Base-by-base conservation (phyloP, 2,329 filamentous ascomycete species). In the Aspergillus pseudoviridinutans region DNA sequence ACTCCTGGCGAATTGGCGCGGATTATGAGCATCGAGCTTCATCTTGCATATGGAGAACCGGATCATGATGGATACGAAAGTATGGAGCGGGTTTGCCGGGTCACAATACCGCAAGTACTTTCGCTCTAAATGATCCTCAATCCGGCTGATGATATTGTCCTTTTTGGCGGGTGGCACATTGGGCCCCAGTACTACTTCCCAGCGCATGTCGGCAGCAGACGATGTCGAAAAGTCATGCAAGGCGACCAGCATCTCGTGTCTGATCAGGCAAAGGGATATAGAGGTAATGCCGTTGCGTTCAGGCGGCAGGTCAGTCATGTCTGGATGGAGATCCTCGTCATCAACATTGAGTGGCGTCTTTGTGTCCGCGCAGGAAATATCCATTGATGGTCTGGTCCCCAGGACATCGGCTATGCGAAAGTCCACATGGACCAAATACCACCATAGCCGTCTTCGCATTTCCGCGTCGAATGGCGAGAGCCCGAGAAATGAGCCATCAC, bases 381-480 rank as follows among this genome's bases (percentile, higher is more conserved):
- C 7, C 64, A 28, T 74, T 58, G 61, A 57, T 38, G 53, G 70
- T 72, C 46, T 38, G 25, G 64, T 84, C 51, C 84, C 82, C 7
- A 84, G 82, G 70, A 89, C 82, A 66, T 90, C 87, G 52, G 85
- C 82, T 35, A 89, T 82, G 17, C 87, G 84, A 58, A 82, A 80
- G 69, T 91, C 88, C 59, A 89, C 87, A 20, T 83, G 79, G 32
- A 87, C 80, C 14, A 91, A 78, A 52, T 85, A 83, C 87, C 87
- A 90, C 87, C 87, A 90, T 3, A 90, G 73, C 46, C 87, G 80
- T 52, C 87, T 80, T 10, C 87, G 81, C 69, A 87, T 81, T 72
- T 90, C 87, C 4, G 83, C 80, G 64, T 90, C 87, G 54, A 88
- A 50, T 78, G 81, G 2, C 74, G 69, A 64, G 20, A 68, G 64